phyloP scores from a whole-genome alignment of 148 eudicot genomes.

The Dysphania ambrosioides region DNA sequence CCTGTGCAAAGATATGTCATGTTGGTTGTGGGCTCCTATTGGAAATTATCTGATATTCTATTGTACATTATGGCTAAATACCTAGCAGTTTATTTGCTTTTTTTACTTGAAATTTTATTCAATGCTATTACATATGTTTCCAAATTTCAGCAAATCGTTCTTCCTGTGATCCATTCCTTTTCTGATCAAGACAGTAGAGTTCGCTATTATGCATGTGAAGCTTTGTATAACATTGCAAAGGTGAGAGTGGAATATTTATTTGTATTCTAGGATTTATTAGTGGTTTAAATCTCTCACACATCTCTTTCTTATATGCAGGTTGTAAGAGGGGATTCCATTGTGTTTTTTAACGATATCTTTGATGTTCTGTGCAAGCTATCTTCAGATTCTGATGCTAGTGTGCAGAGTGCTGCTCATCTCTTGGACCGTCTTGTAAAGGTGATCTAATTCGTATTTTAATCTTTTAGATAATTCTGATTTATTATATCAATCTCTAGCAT shows the following conservation, averaged over 20 bases:
- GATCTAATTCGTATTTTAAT: slow-evolving; percentile 5
- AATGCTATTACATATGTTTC: slow-evolving; percentile 18
- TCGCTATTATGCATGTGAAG: slow-evolving; percentile 99
- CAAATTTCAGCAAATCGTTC: slow-evolving; percentile 80
- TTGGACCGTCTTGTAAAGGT: slow-evolving; percentile 98
- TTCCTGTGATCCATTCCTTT: slow-evolving; percentile 85
- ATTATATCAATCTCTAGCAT: slow-evolving; percentile 14
- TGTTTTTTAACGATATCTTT: slow-evolving; percentile 88
- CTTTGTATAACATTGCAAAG: slow-evolving; percentile 96
- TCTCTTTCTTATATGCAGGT: slow-evolving; percentile 60
- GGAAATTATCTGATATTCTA: neutral
- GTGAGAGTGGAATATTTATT: slow-evolving; percentile 34
- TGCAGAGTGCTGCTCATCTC: slow-evolving; percentile 99
- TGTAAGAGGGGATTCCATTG: slow-evolving; percentile 94
- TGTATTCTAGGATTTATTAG: slow-evolving; percentile 3
- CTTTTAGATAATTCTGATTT: neutral
- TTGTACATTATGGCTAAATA: neutral
- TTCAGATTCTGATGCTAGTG: slow-evolving; percentile 92
- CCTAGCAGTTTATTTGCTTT: neutral
- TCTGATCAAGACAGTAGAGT: slow-evolving; percentile 95
- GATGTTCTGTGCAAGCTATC: slow-evolving; percentile 97
- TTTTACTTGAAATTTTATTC: slow-evolving; percentile 1
- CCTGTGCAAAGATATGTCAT: too few relatives aligned
- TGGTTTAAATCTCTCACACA: slow-evolving; percentile 20
- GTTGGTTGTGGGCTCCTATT: too few relatives aligned